phyloP scores from a whole-genome alignment of 2,329 filamentous ascomycete genomes.

The Calonectria montana region DNA sequence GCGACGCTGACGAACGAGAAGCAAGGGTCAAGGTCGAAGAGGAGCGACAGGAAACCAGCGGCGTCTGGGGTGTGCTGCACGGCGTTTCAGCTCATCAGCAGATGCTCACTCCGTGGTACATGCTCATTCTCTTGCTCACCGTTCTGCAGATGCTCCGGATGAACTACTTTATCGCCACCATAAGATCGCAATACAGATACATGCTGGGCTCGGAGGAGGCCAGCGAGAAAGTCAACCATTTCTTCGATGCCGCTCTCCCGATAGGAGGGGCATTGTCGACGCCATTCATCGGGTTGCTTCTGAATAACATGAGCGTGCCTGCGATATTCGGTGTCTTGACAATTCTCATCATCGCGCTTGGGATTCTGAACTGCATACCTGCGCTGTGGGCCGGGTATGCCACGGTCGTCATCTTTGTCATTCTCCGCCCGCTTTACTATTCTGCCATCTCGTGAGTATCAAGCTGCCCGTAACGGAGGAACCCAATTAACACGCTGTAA shows the following conservation, averaged over 20 bases:
- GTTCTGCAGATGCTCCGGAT: constrained; percentile 72
- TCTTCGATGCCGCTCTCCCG: constrained; percentile 66
- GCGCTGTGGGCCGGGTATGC: constrained; percentile 71
- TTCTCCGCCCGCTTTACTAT: constrained; percentile 82
- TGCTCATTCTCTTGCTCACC: constrained; percentile 75
- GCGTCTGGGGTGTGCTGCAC: constrained; percentile 80
- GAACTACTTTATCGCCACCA: constrained; percentile 78
- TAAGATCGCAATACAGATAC: constrained; percentile 76
- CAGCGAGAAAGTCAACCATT: constrained; percentile 53
- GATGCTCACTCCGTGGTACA: constrained; percentile 76
- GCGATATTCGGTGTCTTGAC: constrained; percentile 70
- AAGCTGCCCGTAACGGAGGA: background rate
- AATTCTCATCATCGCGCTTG: constrained; percentile 66
- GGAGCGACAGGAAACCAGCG: constrained; percentile 68
- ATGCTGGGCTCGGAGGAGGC: constrained; percentile 65
- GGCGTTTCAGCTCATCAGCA: constrained; percentile 72
- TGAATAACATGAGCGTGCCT: constrained; percentile 74
- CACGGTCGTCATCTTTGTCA: constrained; percentile 75
- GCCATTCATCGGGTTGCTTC: constrained; percentile 77
- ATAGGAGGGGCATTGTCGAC: constrained; percentile 76
- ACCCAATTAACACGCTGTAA: background rate
- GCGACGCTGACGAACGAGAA: constrained; percentile 65
- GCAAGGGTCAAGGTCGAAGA: constrained; percentile 67
- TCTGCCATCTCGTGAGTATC: constrained; percentile 72
- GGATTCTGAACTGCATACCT: constrained; percentile 72